These are phyloP conservation scores for Chiua virens DNA, from an alignment of 768 basidiomycete species.

Conservation along the genomic window DNA sequence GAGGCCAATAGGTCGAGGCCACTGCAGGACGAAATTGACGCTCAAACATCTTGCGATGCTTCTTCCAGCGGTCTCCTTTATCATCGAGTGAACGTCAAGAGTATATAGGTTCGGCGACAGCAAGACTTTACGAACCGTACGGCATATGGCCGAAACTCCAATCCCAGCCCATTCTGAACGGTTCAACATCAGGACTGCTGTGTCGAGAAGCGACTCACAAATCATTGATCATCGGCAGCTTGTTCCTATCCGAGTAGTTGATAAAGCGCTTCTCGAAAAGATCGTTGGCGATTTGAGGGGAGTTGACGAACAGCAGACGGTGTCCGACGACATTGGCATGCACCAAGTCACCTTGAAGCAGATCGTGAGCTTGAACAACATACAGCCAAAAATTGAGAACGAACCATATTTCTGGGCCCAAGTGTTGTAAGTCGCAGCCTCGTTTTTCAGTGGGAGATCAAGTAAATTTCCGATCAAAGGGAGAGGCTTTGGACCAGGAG, in stretches of 20 bases:
- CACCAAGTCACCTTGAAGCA: constrained; percentile 46
- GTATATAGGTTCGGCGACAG: background rate
- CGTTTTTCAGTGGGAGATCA: constrained; percentile 41
- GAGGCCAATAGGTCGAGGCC: constrained; percentile 42
- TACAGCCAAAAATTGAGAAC: background rate
- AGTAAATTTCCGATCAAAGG: constrained; percentile 55
- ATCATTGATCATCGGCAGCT: constrained; percentile 50
- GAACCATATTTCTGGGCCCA: constrained; percentile 41
- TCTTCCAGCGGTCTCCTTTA: constrained; percentile 52
- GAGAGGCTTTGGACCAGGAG: constrained; percentile 55
- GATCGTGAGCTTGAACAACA: background rate
- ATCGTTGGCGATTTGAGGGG: constrained; percentile 45
- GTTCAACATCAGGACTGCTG: background rate
- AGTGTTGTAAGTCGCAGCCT: constrained; percentile 41
- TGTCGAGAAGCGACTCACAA: constrained; percentile 33
- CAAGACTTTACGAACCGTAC: constrained; percentile 35
- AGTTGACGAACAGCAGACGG: constrained; percentile 48
- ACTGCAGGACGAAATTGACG: constrained; percentile 48
- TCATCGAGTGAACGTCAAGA: background rate
- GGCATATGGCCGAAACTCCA: constrained; percentile 60
- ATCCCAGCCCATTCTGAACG: constrained; percentile 43
- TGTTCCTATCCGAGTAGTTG: constrained; percentile 55
- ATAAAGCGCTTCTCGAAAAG: constrained; percentile 56
- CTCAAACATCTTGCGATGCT: constrained; percentile 53
- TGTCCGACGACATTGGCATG: constrained; percentile 52